Percentiles rank a stretch among this genome's conserved stretches.
Conservation (phyloP, 441 rosid genomes). For the Populus hybrid region DNA sequence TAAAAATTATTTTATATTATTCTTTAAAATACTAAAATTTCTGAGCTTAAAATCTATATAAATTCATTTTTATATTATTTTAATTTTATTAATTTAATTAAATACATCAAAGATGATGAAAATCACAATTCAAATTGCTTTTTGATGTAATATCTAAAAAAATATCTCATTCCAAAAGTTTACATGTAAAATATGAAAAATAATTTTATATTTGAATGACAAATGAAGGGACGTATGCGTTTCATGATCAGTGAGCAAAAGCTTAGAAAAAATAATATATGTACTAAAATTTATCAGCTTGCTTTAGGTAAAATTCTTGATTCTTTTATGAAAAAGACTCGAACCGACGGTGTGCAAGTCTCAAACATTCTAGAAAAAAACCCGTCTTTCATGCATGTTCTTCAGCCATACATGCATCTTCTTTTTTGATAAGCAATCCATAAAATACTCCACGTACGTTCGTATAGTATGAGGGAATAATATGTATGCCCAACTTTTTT, state of each 20-base stretch:
- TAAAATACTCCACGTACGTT: background rate
- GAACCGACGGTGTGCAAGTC: background rate
- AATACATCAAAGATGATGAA: too few species aligned
- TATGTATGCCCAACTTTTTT: background rate
- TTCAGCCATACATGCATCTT: too few species aligned
- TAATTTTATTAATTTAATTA: too few species aligned
- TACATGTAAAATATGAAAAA: too few species aligned
- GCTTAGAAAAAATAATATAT: background rate
- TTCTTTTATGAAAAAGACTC: background rate
- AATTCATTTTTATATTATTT: too few species aligned
- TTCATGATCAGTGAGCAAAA: background rate
- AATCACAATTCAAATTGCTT: too few species aligned
- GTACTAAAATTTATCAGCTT: background rate
- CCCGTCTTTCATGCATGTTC: background rate
- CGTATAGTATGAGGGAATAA: background rate
- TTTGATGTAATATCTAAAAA: background rate
- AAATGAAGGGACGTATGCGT: background rate
- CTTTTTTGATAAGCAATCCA: background rate
- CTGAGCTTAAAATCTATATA: too few species aligned
- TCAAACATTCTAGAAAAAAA: too few species aligned
- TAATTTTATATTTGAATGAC: background rate
- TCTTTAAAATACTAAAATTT: too few species aligned
- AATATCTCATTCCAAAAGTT: background rate
- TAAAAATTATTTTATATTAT: too few species aligned
- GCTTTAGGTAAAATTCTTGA: background rate